Conservation (phyloP, 352 stramenopile species). For the Aphanomyces euteiches region DNA sequence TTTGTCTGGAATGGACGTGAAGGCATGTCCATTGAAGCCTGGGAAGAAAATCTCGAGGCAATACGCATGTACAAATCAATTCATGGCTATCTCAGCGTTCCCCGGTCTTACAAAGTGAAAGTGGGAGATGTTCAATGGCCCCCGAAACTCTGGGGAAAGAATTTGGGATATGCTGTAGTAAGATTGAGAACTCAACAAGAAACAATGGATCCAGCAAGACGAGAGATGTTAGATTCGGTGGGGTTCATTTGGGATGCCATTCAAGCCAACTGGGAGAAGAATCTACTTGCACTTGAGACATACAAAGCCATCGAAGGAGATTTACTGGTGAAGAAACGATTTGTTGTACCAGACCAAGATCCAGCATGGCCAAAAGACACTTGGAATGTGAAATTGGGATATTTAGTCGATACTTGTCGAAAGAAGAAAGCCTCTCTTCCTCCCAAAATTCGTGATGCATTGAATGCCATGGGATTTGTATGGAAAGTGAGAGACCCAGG, state of each 20-base stretch:
- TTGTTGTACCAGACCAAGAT: neutral
- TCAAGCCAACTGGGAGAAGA: slow-evolving; percentile 7
- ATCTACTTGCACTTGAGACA: slow-evolving; percentile 1
- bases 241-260: slow-evolving; percentile 12
- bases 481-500: neutral
- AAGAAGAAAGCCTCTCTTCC: neutral
- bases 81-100: slow-evolving; percentile 1
- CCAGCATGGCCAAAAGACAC: neutral
- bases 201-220: neutral
- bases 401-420: neutral
- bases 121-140: slow-evolving; percentile 1
- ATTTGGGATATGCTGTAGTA: too few species aligned
- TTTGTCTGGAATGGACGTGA: slow-evolving; percentile 1
- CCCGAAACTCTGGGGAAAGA: neutral
- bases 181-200: neutral
- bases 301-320: neutral
- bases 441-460: neutral
- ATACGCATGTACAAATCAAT: slow-evolving; percentile 15
- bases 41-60: neutral
- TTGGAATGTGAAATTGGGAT: neutral
- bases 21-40: neutral
- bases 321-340: neutral
- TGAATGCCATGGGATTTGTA: neutral
- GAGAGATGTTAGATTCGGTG: neutral
- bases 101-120: neutral